Evolutionary conservation across 768 basidiomycete species (phyloP), one percentile per base, ranked within the genome.

Genomic region (Tricholoma bakamatsutake): DNA sequence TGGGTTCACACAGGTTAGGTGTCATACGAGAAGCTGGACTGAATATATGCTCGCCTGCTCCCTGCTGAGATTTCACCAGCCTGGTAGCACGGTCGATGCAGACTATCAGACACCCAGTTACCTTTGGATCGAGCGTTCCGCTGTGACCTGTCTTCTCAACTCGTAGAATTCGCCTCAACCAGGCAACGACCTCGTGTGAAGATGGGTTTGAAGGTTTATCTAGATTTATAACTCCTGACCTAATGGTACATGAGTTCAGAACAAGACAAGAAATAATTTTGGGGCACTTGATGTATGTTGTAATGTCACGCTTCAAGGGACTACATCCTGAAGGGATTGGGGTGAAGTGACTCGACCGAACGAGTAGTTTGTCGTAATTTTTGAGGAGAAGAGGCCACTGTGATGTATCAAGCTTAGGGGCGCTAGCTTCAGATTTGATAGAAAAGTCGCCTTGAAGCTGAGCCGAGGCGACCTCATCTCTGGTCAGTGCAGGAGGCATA

Each of bases 121-220:
- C 97, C 72, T 99, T 99, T 48, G 97, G 97, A 70, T 99, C 97
- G 47, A 99, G 82, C 43, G 97, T 99, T 61, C 97, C 97, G 57
- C 94, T 97, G 74, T 99, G 97, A 40, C 97, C 97, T 0, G 97
- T 99, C 76, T 99, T 98, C 72, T 98, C 97, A 24, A 90, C 93
- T 18, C 95, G 86, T 53, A 99, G 72, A 60, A 99, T 99, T n/a
- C 97, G 84, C 63, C 95, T 83, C 59, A 99, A 75, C 97, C 97
- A 99, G 13, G 97, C 97, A 61, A 99, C 97, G 53, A 99, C 97
- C 78, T 99, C 97, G 72, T 99, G 97, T 4, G 95, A 96, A 15
- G 95, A 97, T 3, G 96, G 96, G 73, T 98, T 99, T 31, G 96
- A 98, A 21, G 97, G 97, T 68, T 99, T 99, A 82, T 99, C 97